phyloP scores from a whole-genome alignment of 2,329 filamentous ascomycete species.

The Diplodia intermedia region DNA sequence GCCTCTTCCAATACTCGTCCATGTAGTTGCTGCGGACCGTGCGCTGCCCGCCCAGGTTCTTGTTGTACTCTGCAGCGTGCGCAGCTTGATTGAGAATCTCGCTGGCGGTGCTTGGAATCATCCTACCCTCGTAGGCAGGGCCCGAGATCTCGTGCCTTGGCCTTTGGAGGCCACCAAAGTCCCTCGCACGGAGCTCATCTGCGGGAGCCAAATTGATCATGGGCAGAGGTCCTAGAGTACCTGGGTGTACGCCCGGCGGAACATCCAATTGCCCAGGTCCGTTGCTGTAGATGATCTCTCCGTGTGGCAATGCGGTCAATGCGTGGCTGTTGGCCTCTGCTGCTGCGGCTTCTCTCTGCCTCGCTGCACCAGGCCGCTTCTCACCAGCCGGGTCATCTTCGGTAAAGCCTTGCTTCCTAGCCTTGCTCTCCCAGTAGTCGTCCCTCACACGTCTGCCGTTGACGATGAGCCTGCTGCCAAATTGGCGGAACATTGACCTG shows the following conservation, averaged over 20 bases:
- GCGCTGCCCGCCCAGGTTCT: constrained; percentile 79
- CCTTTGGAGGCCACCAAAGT: constrained; percentile 83
- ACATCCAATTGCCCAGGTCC: constrained; percentile 55
- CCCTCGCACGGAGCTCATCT: constrained; percentile 75
- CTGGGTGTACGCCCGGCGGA: constrained; percentile 63
- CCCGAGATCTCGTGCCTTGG: constrained; percentile 90
- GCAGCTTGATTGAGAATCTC: constrained; percentile 87
- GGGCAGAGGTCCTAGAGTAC: constrained; percentile 74
- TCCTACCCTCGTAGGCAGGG: constrained; percentile 81
- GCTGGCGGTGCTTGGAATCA: constrained; percentile 73
- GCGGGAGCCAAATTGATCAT: constrained; percentile 85
- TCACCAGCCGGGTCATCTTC: constrained; percentile 95
- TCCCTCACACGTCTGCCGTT: constrained; percentile 91
- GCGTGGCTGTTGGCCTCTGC: constrained; percentile 68
- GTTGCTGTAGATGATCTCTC: constrained; percentile 88
- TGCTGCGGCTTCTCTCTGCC: constrained; percentile 81
- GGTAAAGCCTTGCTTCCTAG: constrained; percentile 95
- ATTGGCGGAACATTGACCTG: constrained; percentile 97
- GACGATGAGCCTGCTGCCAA: constrained; percentile 90
- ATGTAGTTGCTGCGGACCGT: constrained; percentile 80
- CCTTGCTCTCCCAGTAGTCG: constrained; percentile 99
- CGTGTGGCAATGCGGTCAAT: constrained; percentile 69
- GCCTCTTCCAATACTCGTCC: constrained; percentile 80
- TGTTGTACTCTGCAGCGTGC: constrained; percentile 90
- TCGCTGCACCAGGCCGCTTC: constrained; percentile 90